Base-by-base conservation (phyloP, 2,329 filamentous ascomycete species). In the Colletotrichum costaricense region DNA sequence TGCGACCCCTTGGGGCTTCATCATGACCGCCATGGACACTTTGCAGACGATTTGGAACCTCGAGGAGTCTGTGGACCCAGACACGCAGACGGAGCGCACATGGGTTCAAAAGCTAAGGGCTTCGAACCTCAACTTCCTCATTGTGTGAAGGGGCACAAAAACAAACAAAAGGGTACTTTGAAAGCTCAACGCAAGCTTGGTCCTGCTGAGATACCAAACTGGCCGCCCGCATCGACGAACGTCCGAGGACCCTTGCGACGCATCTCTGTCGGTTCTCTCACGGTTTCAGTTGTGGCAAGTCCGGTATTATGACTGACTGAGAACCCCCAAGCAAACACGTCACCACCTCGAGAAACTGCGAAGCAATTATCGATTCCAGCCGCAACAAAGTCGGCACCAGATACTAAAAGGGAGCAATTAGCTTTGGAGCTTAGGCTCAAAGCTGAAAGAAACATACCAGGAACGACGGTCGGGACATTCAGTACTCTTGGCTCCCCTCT, bases 401-500 rank as follows among this genome's bases (percentile, higher is more conserved):
- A 64, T 26, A 56, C 9, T 7, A 33, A 7, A 16, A n/a, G 19
- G 42, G 7, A 7, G 3, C 16, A 1, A 30, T 71, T 12, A 68
- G 54, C 38, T 1, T 26, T 11, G 5, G 5, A 5, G 2, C 9
- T 2, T 9, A 1, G 1, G 9, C 2, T n/a, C 12, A 33, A 33
- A 14, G 24, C 5, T 16, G 24, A 8, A 2, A n/a, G 12, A 8
- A 28, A 73, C 76, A 71, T 72, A 79, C 79, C 64, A 19, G 77
- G 76, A 4, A 81, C 69, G 5, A 76, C 57, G 11, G 82, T 84
- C 9, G 79, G 78, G 33, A 75, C 58, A 1, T 88, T 87, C 5
- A 95, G 84, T 72, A 95, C 94, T 69, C 93, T 90, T 9, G 93
- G 88, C 55, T 88, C 88, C 60, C 86, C 88, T 73, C 89, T 86